Conservation (phyloP, 2,329 filamentous ascomycete species). For the Monosporascus sp. region DNA sequence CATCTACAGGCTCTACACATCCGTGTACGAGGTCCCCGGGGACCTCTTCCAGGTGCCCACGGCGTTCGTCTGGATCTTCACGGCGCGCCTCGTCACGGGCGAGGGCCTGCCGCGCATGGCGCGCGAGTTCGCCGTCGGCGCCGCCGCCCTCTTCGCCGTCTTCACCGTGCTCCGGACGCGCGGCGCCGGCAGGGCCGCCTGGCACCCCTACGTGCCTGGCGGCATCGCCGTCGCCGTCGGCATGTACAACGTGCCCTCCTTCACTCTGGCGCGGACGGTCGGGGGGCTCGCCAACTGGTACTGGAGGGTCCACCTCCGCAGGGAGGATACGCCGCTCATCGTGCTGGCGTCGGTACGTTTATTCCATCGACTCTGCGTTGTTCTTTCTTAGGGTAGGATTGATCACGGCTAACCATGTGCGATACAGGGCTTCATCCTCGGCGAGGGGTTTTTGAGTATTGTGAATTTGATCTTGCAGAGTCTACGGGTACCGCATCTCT, state of each 20-base stretch:
- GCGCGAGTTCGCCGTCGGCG: constrained; percentile 69
- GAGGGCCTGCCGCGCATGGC: constrained; percentile 82
- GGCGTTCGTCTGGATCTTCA: constrained; percentile 96
- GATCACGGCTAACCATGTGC: background rate
- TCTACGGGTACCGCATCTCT: constrained; percentile 68
- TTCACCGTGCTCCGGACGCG: constrained; percentile 68
- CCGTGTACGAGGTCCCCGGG: constrained; percentile 81
- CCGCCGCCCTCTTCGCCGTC: constrained; percentile 67
- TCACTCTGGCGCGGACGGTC: constrained; percentile 81
- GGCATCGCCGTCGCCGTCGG: constrained; percentile 95
- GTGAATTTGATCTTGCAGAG: constrained; percentile 81
- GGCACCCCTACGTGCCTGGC: constrained; percentile 76
- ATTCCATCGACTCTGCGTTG: background rate
- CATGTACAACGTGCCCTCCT: constrained; percentile 97
- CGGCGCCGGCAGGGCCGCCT: constrained; percentile 44
- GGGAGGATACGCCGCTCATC: constrained; percentile 70
- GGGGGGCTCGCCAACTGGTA: constrained; percentile 73
- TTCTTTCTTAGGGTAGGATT: constrained; percentile 2
- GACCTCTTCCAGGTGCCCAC: constrained; percentile 91
- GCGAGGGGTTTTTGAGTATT: constrained; percentile 89
- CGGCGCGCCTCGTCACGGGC: constrained; percentile 85
- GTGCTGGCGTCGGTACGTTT: constrained; percentile 67
- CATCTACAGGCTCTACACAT: constrained; percentile 84
- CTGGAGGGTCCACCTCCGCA: constrained; percentile 56
- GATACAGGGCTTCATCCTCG: constrained; percentile 73